A percentile compares a stretch with the other conserved stretches of the same genome.
phyloP scores from a whole-genome alignment of 2,329 filamentous ascomycete species.

The Coccinonectria pachysandricola region DNA sequence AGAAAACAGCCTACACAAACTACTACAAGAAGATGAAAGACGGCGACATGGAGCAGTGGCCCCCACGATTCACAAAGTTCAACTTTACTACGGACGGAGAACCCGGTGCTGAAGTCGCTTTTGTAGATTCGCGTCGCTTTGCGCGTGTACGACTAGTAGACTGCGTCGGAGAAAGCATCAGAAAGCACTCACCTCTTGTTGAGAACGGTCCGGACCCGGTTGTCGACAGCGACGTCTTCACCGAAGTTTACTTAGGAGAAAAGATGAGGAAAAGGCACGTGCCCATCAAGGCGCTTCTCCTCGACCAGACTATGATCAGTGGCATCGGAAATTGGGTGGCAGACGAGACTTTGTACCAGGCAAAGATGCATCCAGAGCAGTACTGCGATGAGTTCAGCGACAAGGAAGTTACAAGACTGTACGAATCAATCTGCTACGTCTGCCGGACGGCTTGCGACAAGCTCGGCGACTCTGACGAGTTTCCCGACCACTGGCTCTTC shows the following conservation, averaged over 20 bases:
- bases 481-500: constrained; percentile 83
- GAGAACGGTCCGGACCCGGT: constrained; percentile 94
- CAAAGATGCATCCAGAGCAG: constrained; percentile 82
- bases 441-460: constrained; percentile 70
- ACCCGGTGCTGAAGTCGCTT: constrained; percentile 55
- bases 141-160: constrained; percentile 73
- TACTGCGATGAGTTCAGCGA: constrained; percentile 75
- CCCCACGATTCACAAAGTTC: constrained; percentile 86
- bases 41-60: constrained; percentile 58
- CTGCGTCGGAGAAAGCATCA: constrained; percentile 65
- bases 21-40: constrained; percentile 66
- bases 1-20: constrained; percentile 66
- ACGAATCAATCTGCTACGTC: constrained; percentile 65
- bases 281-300: constrained; percentile 76
- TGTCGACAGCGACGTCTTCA: constrained; percentile 66
- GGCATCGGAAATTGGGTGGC: constrained; percentile 97
- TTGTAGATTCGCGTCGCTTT: constrained; percentile 73
- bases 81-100: constrained; percentile 53
- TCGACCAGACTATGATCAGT: constrained; percentile 81
- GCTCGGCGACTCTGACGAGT: constrained; percentile 71
- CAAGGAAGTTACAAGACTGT: constrained; percentile 59
- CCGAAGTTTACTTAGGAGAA: constrained; percentile 60
- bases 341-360: constrained; percentile 87
- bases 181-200: constrained; percentile 65
- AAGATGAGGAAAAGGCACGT: constrained; percentile 69